phyloP scores from a whole-genome alignment of 306 rosid species.

The Benincasa hispida region DNA sequence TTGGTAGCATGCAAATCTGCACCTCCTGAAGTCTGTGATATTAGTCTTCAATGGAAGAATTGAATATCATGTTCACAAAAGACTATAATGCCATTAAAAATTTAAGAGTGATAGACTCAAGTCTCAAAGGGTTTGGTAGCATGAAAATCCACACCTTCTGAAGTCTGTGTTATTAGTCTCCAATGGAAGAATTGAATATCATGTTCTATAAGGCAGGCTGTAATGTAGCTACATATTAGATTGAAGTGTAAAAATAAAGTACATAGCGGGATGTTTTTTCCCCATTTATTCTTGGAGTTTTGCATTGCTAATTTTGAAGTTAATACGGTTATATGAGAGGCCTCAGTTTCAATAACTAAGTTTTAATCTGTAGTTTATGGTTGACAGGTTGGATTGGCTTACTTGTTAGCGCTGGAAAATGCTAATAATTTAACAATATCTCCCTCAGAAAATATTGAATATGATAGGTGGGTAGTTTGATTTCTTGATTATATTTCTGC shows the following conservation, averaged over 20 bases:
- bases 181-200: not conserved
- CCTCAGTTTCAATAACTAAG: not conserved
- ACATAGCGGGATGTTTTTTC: not conserved
- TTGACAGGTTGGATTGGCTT: constrained; percentile 88
- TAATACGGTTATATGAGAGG: not conserved
- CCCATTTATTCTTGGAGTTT: not conserved
- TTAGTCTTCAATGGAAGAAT: not conserved
- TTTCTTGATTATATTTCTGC: constrained; percentile 1
- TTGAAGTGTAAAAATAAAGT: not conserved
- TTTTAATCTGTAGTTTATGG: constrained; percentile 1
- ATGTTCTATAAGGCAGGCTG: not conserved
- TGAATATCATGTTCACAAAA: not conserved
- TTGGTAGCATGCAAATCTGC: not conserved
- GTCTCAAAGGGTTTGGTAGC: not conserved
- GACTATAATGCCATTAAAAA: not conserved
- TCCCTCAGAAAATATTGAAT: constrained; percentile 74
- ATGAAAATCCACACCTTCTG: not conserved
- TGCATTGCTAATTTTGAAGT: not conserved
- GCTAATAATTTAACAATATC: constrained; percentile 58
- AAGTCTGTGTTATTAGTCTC: not conserved
- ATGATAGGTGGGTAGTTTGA: constrained; percentile 54
- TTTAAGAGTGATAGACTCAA: not conserved
- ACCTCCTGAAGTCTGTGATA: not conserved
- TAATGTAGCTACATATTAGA: not conserved
- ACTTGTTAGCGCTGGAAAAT: constrained; percentile 75